These are phyloP conservation scores for Thinopyrum elongatum DNA, from an alignment of 176 grass and related monocot species.

Conservation along the genomic window DNA sequence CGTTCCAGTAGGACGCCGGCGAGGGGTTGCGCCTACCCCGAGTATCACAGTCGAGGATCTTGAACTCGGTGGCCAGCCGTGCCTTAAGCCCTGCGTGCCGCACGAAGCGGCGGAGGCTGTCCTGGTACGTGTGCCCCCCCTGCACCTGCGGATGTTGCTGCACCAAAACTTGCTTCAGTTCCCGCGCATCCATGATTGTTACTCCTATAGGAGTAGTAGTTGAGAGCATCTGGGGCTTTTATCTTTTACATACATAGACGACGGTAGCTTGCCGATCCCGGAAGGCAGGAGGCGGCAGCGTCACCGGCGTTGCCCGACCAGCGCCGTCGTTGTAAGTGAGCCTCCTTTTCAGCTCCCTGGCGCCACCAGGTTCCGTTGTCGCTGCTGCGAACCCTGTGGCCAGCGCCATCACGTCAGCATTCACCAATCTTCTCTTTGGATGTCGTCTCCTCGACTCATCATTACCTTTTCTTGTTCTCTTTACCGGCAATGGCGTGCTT, in stretches of 20 bases:
- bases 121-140: conserved; percentile 34
- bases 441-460: neutral
- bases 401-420: neutral
- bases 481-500: conserved; percentile 18
- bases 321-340: conserved; percentile 26
- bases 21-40: conserved; percentile 4
- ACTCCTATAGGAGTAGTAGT: too few species aligned
- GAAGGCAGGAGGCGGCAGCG: neutral
- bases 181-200: neutral
- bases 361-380: neutral
- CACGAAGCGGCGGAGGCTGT: conserved; percentile 45
- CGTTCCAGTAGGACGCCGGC: conserved; percentile 2
- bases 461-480: conserved; percentile 42
- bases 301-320: neutral
- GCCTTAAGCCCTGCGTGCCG: conserved; percentile 45
- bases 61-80: conserved; percentile 44
- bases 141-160: conserved; percentile 26
- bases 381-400: neutral
- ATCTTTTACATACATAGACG: neutral
- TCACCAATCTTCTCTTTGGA: neutral
- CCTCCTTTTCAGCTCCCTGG: neutral
- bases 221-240: too few species aligned
- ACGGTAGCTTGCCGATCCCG: conserved; percentile 13
- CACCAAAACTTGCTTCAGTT: neutral
- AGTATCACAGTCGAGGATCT: conserved; percentile 29